phyloP scores from a whole-genome alignment of 1,139 yeast species.

The Suhomyces chickasaworum region DNA sequence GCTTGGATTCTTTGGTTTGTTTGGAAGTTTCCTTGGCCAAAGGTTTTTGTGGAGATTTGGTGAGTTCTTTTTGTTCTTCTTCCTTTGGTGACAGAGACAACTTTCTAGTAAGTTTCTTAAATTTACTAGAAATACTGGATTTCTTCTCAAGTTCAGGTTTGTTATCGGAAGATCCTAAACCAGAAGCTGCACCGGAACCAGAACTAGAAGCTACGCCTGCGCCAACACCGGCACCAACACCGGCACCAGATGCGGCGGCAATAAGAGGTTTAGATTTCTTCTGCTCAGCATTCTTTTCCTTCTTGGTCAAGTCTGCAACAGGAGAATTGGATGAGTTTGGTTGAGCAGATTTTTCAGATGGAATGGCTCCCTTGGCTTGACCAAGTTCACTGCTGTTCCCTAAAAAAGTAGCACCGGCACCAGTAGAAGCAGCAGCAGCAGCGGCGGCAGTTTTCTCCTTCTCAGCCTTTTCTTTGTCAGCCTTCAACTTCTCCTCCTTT shows the following conservation, averaged over 20 bases:
- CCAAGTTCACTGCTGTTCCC: conserved; percentile 21
- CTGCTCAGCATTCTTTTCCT: conserved; percentile 10
- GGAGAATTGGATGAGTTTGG: conserved; percentile 8
- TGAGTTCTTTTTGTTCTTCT: conserved; percentile 3
- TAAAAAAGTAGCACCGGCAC: conserved; percentile 7
- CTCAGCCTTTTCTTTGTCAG: conserved; percentile 23
- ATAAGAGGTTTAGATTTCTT: conserved; percentile 15
- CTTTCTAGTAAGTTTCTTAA: conserved; percentile 28
- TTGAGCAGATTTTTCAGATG: conserved; percentile 14
- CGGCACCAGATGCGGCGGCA: conserved; percentile 18
- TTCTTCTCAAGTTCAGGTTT: conserved; percentile 12
- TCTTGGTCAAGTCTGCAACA: conserved; percentile 1
- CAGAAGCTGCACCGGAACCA: conserved; percentile 6
- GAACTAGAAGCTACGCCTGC: conserved; percentile 11
- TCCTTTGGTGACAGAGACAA: conserved; percentile 16
- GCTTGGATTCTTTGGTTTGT: conserved; percentile 10
- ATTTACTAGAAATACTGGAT: conserved; percentile 24
- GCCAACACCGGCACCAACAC: conserved; percentile 14
- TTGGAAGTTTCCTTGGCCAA: conserved; percentile 5
- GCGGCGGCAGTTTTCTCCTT: conserved; percentile 22
- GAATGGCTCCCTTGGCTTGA: conserved; percentile 24
- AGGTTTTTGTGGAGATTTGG: background rate
- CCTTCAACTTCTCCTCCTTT: conserved; percentile 19
- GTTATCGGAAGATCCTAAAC: background rate
- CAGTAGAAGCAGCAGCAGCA: conserved; percentile 3